These are phyloP conservation scores for Exophiala phaeomuriformis DNA, from an alignment of 2,329 filamentous ascomycete species.

Conservation along the genomic window DNA sequence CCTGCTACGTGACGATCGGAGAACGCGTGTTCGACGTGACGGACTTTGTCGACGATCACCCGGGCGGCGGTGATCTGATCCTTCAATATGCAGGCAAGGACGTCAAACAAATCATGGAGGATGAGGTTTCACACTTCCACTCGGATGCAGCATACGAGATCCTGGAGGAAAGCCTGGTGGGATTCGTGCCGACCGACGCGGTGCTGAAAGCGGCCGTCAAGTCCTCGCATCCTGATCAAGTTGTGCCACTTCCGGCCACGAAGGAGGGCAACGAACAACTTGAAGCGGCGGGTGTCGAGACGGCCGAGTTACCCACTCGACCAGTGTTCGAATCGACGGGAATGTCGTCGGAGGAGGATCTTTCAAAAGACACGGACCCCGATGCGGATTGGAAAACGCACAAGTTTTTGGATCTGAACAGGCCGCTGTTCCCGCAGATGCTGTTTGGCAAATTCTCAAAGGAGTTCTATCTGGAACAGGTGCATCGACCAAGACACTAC, in stretches of 20 bases:
- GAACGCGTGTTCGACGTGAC: constrained; percentile 92
- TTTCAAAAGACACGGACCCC: constrained; percentile 76
- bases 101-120: constrained; percentile 71
- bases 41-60: constrained; percentile 81
- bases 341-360: constrained; percentile 80
- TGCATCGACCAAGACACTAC: constrained; percentile 93
- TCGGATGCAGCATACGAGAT: constrained; percentile 94
- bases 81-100: constrained; percentile 87
- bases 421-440: constrained; percentile 77
- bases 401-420: constrained; percentile 87
- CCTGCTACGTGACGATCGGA: constrained; percentile 88
- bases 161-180: constrained; percentile 76
- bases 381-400: constrained; percentile 72
- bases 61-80: constrained; percentile 80
- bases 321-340: constrained; percentile 57
- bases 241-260: constrained; percentile 48
- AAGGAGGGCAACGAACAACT: constrained; percentile 44
- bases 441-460: constrained; percentile 85
- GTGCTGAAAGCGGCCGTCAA: constrained; percentile 45
- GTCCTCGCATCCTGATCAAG: constrained; percentile 42
- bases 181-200: constrained; percentile 63
- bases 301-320: constrained; percentile 35
- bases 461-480: constrained; percentile 93
- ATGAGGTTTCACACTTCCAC: constrained; percentile 74
- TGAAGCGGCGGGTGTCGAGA: constrained; percentile 37